A percentile compares a stretch with the other conserved stretches of the same genome.
Evolutionary conservation across 352 stramenopile species (phyloP).

Genomic region (Plasmopara viticola): DNA sequence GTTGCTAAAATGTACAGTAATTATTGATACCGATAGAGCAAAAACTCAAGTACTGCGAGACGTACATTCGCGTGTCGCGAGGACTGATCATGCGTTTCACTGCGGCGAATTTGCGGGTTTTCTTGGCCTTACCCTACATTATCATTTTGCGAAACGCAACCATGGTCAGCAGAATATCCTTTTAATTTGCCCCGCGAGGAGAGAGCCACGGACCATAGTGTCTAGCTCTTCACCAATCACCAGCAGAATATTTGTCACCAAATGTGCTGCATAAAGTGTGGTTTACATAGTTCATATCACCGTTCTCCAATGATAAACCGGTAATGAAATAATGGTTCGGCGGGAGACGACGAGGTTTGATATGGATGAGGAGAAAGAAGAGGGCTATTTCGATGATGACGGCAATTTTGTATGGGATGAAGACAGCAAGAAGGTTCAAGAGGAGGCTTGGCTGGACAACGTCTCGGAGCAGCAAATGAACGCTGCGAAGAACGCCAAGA

Average conservation of each 20-base stretch:
- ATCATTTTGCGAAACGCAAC: slow-evolving; percentile 1
- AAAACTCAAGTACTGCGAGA: background rate
- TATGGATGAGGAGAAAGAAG: slow-evolving; percentile 81
- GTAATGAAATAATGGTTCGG: slow-evolving; percentile 13
- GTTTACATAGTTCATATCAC: no score
- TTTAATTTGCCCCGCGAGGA: background rate
- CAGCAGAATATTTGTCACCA: slow-evolving; percentile 3
- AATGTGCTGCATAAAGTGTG: no score
- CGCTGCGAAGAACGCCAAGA: slow-evolving; percentile 54
- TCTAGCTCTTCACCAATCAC: slow-evolving; percentile 6
- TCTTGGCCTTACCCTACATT: slow-evolving; percentile 94
- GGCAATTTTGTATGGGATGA: slow-evolving; percentile 82
- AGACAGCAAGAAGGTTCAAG: slow-evolving; percentile 65
- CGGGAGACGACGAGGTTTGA: slow-evolving; percentile 72
- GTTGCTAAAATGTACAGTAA: slow-evolving; percentile 39
- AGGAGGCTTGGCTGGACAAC: slow-evolving; percentile 76
- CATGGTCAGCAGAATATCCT: slow-evolving; percentile 4
- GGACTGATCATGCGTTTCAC: slow-evolving; percentile 98
- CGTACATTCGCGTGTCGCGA: slow-evolving; percentile 96
- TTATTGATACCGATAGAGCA: slow-evolving; percentile 2
- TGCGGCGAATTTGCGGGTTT: slow-evolving; percentile 96
- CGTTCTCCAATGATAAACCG: no score
- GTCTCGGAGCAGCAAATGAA: slow-evolving; percentile 73
- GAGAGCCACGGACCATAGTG: slow-evolving; percentile 13
- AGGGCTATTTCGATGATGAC: slow-evolving; percentile 74